These are phyloP conservation scores for Eucalyptus virginea DNA, from an alignment of 345 rosid genomes.

Conservation along the genomic window DNA sequence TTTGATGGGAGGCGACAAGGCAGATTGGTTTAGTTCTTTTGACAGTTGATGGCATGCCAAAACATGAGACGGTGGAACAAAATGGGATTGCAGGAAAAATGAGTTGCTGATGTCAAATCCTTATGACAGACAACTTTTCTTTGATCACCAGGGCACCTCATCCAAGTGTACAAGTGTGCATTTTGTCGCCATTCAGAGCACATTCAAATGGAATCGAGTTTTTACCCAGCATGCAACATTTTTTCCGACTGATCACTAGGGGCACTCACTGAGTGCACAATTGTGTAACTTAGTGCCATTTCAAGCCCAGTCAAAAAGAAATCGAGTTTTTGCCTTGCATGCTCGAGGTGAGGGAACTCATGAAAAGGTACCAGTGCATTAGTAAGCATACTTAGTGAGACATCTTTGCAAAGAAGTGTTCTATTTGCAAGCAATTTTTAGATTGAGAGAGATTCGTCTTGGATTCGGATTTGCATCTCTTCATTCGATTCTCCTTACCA, in stretches of 20 bases:
- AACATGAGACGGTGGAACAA: background rate
- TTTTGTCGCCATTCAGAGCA: background rate
- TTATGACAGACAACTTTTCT: background rate
- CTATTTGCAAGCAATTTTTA: constrained; percentile 67
- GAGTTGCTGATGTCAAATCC: background rate
- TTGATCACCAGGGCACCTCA: background rate
- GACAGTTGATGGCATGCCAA: background rate
- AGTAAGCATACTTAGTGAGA: constrained; percentile 4
- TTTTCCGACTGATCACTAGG: background rate
- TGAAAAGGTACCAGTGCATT: background rate
- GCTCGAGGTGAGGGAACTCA: background rate
- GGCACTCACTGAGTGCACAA: background rate
- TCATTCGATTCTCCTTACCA: constrained; percentile 27
- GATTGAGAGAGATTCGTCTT: constrained; percentile 38
- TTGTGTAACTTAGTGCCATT: background rate
- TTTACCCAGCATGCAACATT: background rate
- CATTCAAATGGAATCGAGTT: background rate
- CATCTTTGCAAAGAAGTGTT: constrained; percentile 74
- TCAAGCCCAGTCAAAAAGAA: background rate
- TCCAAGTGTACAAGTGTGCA: background rate
- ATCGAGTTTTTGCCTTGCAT: background rate
- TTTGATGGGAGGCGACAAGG: background rate
- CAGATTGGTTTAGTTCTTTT: background rate
- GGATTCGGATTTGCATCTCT: constrained; percentile 46
- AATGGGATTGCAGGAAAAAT: background rate